These are phyloP conservation scores for Vickermania spadyakhi DNA, from an alignment of 208 protist species.

Conservation along the genomic window DNA sequence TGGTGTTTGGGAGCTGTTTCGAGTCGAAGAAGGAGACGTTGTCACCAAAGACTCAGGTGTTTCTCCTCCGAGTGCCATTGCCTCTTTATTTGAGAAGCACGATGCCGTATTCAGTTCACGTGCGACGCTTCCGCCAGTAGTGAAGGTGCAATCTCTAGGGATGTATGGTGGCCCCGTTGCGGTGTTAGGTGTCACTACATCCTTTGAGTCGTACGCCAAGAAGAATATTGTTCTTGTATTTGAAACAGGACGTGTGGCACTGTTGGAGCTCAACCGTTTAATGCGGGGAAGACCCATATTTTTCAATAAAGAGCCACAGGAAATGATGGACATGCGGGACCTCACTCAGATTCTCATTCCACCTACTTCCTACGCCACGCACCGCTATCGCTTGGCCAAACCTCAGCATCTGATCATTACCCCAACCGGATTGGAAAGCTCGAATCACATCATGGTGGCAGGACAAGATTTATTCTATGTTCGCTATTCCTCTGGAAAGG, in stretches of 20 bases:
- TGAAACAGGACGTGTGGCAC: conserved; percentile 54
- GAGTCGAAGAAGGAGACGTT: conserved; percentile 35
- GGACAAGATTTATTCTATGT: conserved; percentile 89
- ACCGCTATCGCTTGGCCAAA: conserved; percentile 58
- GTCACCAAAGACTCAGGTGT: conserved; percentile 51
- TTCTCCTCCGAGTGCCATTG: conserved; percentile 54
- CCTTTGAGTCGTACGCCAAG: conserved; percentile 54
- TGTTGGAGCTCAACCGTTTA: conserved; percentile 56
- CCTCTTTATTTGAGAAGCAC: conserved; percentile 57
- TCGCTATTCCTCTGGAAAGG: conserved; percentile 74
- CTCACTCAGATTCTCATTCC: conserved; percentile 61
- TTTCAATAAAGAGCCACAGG: conserved; percentile 11
- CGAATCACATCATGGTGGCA: conserved; percentile 69
- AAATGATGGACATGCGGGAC: conserved; percentile 4
- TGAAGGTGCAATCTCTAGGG: conserved; percentile 56
- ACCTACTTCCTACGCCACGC: conserved; percentile 37
- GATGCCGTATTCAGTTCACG: conserved; percentile 70
- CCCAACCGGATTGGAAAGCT: conserved; percentile 81
- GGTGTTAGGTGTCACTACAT: conserved; percentile 71
- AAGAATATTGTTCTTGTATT: conserved; percentile 81
- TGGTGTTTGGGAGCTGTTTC: conserved; percentile 85
- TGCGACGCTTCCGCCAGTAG: conserved; percentile 53
- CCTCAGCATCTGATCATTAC: conserved; percentile 44
- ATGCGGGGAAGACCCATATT: conserved; percentile 59
- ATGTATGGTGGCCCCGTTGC: conserved; percentile 50